Base-by-base conservation (phyloP, 2,329 filamentous ascomycete genomes). In the Colletotrichum ledebouriae region DNA sequence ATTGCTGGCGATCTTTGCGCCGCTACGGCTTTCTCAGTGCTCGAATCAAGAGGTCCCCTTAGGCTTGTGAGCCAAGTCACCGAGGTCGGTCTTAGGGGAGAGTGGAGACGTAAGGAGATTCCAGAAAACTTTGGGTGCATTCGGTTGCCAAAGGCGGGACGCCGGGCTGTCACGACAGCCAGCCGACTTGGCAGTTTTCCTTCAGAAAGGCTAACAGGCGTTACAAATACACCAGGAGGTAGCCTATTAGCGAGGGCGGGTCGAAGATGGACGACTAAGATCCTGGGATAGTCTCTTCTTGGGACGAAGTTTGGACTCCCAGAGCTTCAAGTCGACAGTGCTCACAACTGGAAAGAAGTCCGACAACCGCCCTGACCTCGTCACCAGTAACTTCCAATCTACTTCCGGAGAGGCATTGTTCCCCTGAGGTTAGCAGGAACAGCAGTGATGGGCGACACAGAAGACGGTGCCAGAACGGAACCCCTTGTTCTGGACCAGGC, bases 171-270 rank as follows among this genome's bases (percentile, higher is more conserved):
- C n/a, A 3, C 42, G 55, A 42, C 41, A 29, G 13, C 13, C 47
- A 59, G 41, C 47, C 47, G 41, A 55, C 49, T 50, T 34, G 61
- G 47, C 20, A 33, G 17, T 29, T 64, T 50, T 25, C 62, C 33
- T 20, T n/a, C 52, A 34, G 17, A 57, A 44, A 55, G 34, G 15
- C 58, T 29, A n/a, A 33, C 44, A 57, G 58, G 34, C 33, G 33
- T 56, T 57, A 37, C 17, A 20, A 11, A 34, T 34, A 56, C 62
- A 46, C 12, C n/a, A 22, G 37, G 60, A 25, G 33, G 41, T 4
- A 34, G 44, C 17, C n/a, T n/a, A n/a, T 25, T 50, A 22, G 9
- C 25, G 34, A 13, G 7, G 13, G 49, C 1, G 29, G 15, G 11
- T 56, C 6, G 47, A 3, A 42, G 20, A n/a, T 46, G 49, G 33